Evolutionary conservation across 2,329 filamentous ascomycete species (phyloP).

Genomic region (Aspergillus awamori): DNA sequence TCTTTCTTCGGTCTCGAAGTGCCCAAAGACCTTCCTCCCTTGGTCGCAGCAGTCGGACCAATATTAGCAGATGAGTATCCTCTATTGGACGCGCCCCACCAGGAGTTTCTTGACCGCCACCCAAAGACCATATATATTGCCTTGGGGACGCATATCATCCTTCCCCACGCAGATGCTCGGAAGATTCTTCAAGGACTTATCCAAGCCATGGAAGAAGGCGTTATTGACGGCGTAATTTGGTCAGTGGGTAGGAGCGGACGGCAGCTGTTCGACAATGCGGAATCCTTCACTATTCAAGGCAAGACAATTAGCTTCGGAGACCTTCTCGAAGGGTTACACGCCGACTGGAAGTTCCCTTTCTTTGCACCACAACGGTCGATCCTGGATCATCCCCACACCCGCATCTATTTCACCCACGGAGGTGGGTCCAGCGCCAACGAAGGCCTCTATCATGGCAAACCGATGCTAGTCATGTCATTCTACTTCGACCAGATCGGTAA

Average conservation of each 20-base stretch:
- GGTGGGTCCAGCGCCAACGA: neutral
- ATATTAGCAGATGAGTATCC: slow-evolving; percentile 42
- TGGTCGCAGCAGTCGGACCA: slow-evolving; percentile 45
- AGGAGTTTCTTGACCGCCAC: slow-evolving; percentile 36
- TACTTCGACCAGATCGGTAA: slow-evolving; percentile 51
- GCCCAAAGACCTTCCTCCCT: slow-evolving; percentile 47
- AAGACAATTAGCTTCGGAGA: slow-evolving; percentile 20
- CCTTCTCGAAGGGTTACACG: slow-evolving; percentile 35
- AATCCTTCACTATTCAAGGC: neutral
- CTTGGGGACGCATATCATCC: slow-evolving; percentile 47
- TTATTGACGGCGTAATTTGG: neutral
- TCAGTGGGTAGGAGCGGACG: slow-evolving; percentile 22
- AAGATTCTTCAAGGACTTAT: slow-evolving; percentile 32
- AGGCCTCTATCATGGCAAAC: slow-evolving; percentile 28
- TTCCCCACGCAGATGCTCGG: slow-evolving; percentile 33
- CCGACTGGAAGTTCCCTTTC: slow-evolving; percentile 34
- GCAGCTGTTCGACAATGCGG: slow-evolving; percentile 16
- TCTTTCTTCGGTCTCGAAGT: slow-evolving; percentile 50
- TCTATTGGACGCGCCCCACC: slow-evolving; percentile 27
- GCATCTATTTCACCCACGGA: slow-evolving; percentile 38
- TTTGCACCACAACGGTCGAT: slow-evolving; percentile 43
- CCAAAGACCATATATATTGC: slow-evolving; percentile 45
- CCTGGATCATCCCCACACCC: slow-evolving; percentile 14
- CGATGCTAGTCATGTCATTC: slow-evolving; percentile 41
- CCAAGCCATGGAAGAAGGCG: neutral